Conservation (phyloP, 2,329 filamentous ascomycete species). For the Fusarium longipes region DNA sequence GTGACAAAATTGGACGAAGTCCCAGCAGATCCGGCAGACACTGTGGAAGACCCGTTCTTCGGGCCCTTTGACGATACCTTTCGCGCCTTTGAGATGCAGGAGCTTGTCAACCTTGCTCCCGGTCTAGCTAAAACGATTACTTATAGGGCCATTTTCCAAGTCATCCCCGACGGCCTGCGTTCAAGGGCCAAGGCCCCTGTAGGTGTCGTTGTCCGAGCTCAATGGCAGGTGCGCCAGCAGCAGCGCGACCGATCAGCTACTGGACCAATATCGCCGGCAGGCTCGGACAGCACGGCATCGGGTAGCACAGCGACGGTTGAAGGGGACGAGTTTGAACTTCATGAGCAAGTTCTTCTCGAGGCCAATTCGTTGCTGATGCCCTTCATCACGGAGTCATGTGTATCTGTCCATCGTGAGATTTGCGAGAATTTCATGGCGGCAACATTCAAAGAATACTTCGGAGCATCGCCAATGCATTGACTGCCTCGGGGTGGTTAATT, state of each 20-base stretch:
- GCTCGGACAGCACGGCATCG: constrained; percentile 44
- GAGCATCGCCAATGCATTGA: constrained; percentile 18
- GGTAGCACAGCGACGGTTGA: constrained; percentile 43
- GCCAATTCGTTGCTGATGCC: constrained; percentile 52
- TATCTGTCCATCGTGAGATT: constrained; percentile 48
- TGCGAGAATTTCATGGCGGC: constrained; percentile 49
- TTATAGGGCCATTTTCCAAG: constrained; percentile 59
- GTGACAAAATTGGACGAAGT: constrained; percentile 52
- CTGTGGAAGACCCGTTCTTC: constrained; percentile 58
- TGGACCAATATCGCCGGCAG: constrained; percentile 41
- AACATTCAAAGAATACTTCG: constrained; percentile 44
- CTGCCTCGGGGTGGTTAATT: background rate
- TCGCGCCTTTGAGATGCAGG: constrained; percentile 49
- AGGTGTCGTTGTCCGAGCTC: constrained; percentile 57
- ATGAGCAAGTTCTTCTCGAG: constrained; percentile 50
- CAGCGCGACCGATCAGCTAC: constrained; percentile 22
- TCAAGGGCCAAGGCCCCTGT: constrained; percentile 57
- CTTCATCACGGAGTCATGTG: constrained; percentile 48
- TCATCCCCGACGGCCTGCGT: constrained; percentile 55
- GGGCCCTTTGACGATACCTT: constrained; percentile 52
- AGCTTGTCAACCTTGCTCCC: constrained; percentile 53
- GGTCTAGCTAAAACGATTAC: constrained; percentile 55
- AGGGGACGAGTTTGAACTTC: constrained; percentile 50
- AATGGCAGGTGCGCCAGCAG: constrained; percentile 48
- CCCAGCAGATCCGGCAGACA: constrained; percentile 48